Evolutionary conservation across 1,284 basidiomycete species (phyloP).

Genomic region (Tilletia horrida): DNA sequence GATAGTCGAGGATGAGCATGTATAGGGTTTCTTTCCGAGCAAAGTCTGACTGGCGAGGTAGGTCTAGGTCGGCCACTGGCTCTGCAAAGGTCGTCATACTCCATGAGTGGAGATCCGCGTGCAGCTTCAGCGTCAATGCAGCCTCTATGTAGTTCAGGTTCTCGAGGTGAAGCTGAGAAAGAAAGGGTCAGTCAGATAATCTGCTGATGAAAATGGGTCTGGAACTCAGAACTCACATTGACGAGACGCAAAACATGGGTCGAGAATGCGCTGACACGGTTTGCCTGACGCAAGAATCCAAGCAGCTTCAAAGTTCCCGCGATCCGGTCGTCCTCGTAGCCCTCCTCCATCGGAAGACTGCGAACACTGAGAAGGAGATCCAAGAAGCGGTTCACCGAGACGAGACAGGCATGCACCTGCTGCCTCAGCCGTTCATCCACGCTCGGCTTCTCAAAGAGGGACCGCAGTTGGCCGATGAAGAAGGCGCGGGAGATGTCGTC

Average conservation of each 20-base stretch:
- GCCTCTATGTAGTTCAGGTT: slow-evolving; percentile 88
- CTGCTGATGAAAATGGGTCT: background rate
- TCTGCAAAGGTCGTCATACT: slow-evolving; percentile 69
- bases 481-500: slow-evolving; percentile 85
- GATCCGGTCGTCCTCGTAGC: slow-evolving; percentile 73
- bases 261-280: slow-evolving; percentile 47
- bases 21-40: slow-evolving; percentile 72
- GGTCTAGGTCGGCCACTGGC: slow-evolving; percentile 61
- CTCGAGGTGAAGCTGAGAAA: slow-evolving; percentile 63
- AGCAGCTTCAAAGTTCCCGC: slow-evolving; percentile 74
- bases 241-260: slow-evolving; percentile 49
- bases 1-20: slow-evolving; percentile 56
- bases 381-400: slow-evolving; percentile 87
- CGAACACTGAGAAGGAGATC: slow-evolving; percentile 85
- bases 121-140: slow-evolving; percentile 76
- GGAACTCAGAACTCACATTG: slow-evolving; percentile 28
- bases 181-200: background rate
- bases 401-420: slow-evolving; percentile 76
- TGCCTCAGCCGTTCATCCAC: slow-evolving; percentile 75
- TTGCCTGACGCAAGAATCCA: slow-evolving; percentile 48
- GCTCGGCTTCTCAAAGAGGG: slow-evolving; percentile 76
- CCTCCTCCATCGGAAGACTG: slow-evolving; percentile 62
- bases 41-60: slow-evolving; percentile 90
- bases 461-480: slow-evolving; percentile 86
- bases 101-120: slow-evolving; percentile 92